phyloP scores from a whole-genome alignment of 192 early-diverging fungal species.

The Endogone sp. region DNA sequence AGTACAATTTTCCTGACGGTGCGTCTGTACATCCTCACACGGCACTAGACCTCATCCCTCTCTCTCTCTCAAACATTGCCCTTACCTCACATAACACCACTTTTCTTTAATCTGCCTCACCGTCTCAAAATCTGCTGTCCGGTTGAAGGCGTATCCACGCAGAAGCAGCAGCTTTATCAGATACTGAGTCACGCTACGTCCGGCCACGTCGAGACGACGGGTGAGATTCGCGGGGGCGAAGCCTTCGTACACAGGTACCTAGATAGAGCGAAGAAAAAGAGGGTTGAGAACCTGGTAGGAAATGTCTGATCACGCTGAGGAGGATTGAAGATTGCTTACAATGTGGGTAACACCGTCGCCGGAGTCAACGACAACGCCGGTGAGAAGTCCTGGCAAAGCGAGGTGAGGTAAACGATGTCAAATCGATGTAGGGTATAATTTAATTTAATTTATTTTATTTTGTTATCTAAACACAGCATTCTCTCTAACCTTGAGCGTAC shows the following conservation, averaged over 20 bases:
- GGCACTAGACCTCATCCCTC: too few relatives aligned
- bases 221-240: constrained; percentile 88
- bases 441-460: background rate
- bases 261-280: background rate
- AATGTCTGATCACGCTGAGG: background rate
- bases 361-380: constrained; percentile 97
- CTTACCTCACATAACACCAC: constrained; percentile 92
- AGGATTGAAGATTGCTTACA: constrained; percentile 40
- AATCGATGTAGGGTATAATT: background rate
- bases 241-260: constrained; percentile 93
- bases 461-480: background rate
- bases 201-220: constrained; percentile 91
- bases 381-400: constrained; percentile 61
- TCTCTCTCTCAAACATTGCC: background rate
- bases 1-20: too few relatives aligned
- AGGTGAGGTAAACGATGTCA: background rate
- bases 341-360: constrained; percentile 99
- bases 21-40: too few relatives aligned
- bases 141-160: constrained; percentile 94
- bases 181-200: constrained; percentile 93
- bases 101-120: constrained; percentile 98
- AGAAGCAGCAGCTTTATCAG: constrained; percentile 94
- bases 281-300: background rate
- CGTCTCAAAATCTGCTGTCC: constrained; percentile 98
- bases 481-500: constrained; percentile 86